phyloP scores from a whole-genome alignment of 2,329 filamentous ascomycete genomes.

The Gremmenia infestans region DNA sequence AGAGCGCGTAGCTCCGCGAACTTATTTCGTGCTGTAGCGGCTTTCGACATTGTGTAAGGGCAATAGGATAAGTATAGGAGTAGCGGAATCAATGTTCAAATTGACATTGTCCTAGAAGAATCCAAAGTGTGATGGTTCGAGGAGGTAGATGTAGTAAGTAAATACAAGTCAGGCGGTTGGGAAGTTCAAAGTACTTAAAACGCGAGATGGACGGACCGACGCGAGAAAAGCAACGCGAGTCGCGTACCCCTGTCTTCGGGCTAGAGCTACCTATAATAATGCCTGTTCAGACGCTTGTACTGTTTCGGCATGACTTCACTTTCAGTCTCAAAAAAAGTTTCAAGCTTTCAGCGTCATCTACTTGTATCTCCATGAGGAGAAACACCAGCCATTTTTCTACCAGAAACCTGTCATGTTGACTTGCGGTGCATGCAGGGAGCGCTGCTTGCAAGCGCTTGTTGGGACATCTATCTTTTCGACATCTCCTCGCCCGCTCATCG shows the following conservation, averaged over 20 bases:
- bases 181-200: neutral
- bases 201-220: neutral
- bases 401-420: conserved; percentile 22
- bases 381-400: neutral
- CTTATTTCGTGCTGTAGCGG: conserved; percentile 36
- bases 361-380: neutral
- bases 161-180: conserved; percentile 1
- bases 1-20: conserved; percentile 79
- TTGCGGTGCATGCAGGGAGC: conserved; percentile 27
- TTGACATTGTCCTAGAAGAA: conserved; percentile 12
- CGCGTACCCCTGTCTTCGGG: conserved; percentile 16
- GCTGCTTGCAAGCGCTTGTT: conserved; percentile 24
- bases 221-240: conserved; percentile 1
- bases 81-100: conserved; percentile 1
- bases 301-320: neutral
- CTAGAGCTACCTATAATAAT: neutral
- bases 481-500: neutral
- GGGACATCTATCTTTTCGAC: conserved; percentile 18
- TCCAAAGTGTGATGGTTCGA: neutral
- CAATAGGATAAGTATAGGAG: neutral
- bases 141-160: conserved; percentile 1
- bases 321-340: conserved; percentile 6
- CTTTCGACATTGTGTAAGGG: conserved; percentile 30
- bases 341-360: neutral
- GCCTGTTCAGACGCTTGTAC: neutral